These are phyloP conservation scores for Epichloe festucae DNA, from an alignment of 2,329 filamentous ascomycete species.

Conservation along the genomic window DNA sequence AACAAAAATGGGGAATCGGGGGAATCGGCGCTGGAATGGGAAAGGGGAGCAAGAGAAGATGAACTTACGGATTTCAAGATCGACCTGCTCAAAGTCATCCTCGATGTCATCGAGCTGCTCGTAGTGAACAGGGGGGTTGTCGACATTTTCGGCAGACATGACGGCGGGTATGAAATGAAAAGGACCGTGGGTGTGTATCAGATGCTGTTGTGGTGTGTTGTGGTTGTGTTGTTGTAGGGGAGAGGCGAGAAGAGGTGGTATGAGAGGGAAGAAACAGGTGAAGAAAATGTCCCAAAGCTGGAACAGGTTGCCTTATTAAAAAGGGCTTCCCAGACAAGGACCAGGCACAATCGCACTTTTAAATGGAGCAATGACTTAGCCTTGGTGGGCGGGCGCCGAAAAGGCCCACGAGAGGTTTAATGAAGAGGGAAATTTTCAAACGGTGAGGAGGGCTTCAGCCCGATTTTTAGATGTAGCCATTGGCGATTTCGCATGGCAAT, in stretches of 20 bases:
- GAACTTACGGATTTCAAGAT: constrained; percentile 67
- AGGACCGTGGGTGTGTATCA: constrained; percentile 6
- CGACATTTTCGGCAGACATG: constrained; percentile 24
- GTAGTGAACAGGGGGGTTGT: constrained; percentile 43
- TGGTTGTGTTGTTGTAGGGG: not conserved
- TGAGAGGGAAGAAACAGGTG: no score
- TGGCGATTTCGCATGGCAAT: no score
- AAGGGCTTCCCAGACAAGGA: no score
- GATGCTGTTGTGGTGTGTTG: not conserved
- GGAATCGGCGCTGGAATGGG: not conserved
- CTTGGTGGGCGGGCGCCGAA: no score
- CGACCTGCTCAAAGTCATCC: constrained; percentile 70
- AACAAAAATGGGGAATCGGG: no score
- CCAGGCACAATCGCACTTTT: no score
- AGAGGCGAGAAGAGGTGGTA: no score
- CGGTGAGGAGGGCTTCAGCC: not conserved
- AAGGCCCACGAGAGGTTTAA: no score
- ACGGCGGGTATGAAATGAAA: constrained; percentile 9
- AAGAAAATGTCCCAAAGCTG: no score
- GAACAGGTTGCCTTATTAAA: no score
- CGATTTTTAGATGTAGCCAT: not conserved
- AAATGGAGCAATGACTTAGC: no score
- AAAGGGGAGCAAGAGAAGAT: not conserved
- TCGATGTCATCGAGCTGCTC: constrained; percentile 71
- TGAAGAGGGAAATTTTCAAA: no score